phyloP scores from a whole-genome alignment of 2,329 filamentous ascomycete genomes.

The Pseudogymnoascus sp. region DNA sequence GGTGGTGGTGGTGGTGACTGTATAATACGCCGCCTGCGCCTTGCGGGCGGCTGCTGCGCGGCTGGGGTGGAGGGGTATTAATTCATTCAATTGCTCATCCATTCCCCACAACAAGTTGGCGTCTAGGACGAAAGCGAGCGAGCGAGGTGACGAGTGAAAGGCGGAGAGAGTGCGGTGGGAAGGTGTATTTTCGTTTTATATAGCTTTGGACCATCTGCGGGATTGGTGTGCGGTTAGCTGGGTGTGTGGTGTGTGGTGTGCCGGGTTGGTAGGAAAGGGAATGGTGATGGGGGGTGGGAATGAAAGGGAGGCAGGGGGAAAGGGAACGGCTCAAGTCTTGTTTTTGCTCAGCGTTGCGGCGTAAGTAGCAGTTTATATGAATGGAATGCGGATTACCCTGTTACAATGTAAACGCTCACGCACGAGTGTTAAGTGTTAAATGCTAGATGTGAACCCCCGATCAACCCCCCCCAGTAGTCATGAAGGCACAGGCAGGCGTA shows the following conservation, averaged over 20 bases:
- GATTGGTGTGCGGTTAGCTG: background rate
- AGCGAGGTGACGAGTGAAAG: background rate
- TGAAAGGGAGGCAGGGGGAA: background rate
- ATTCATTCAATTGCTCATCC: background rate
- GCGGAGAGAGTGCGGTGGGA: background rate
- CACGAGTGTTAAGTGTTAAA: background rate
- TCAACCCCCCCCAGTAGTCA: too few species aligned
- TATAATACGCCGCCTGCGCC: background rate
- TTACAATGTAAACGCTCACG: background rate
- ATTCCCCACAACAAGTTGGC: background rate
- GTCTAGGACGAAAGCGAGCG: background rate
- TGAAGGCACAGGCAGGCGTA: too few species aligned
- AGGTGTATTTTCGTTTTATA: slow-evolving; percentile 5
- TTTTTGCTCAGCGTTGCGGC: background rate
- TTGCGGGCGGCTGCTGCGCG: background rate
- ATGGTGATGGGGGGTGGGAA: background rate
- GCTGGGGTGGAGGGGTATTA: background rate
- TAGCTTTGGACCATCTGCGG: background rate
- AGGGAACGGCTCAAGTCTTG: background rate
- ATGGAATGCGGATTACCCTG: background rate
- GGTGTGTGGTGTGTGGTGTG: background rate
- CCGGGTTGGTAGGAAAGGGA: background rate
- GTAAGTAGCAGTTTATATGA: slow-evolving; percentile 2
- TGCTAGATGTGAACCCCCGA: background rate
- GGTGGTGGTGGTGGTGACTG: background rate